Percentiles rank a stretch among this genome's conserved stretches.
phyloP scores from a whole-genome alignment of 352 stramenopile species.

The Pelagophyceae sp. region DNA sequence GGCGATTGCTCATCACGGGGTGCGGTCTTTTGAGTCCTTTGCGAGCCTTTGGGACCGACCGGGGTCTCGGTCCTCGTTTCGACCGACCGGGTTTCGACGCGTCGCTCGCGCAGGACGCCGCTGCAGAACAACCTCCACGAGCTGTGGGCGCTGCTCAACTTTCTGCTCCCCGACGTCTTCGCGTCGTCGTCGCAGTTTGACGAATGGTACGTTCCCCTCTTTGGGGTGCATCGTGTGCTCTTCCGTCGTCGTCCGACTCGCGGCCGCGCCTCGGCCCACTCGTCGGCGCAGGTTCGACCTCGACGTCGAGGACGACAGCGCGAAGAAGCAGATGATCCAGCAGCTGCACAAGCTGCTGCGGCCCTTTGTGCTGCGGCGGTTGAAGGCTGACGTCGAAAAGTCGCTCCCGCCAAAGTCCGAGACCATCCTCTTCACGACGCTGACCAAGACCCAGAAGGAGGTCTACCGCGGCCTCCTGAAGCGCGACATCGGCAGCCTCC shows the following conservation, averaged over 20 bases:
- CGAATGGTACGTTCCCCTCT: constrained; percentile 82
- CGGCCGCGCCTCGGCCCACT: constrained; percentile 52
- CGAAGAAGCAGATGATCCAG: constrained; percentile 71
- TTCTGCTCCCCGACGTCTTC: constrained; percentile 91
- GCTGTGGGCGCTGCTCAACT: constrained; percentile 99
- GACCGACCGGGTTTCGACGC: constrained; percentile 63
- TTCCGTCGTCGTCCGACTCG: constrained; percentile 34
- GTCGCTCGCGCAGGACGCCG: no score
- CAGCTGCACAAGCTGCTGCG: constrained; percentile 91
- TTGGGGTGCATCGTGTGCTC: no score
- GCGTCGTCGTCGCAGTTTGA: constrained; percentile 94
- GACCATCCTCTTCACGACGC: constrained; percentile 95
- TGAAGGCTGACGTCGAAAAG: constrained; percentile 98
- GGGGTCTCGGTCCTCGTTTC: background rate
- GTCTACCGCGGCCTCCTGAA: constrained; percentile 91
- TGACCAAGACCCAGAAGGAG: constrained; percentile 86
- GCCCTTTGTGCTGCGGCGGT: constrained; percentile 92
- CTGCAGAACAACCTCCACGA: constrained; percentile 99
- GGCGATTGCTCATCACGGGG: constrained; percentile 66
- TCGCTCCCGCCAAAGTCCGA: constrained; percentile 96
- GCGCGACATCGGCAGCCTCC: constrained; percentile 74
- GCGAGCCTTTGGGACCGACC: background rate
- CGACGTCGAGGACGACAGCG: constrained; percentile 81
- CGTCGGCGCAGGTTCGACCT: constrained; percentile 78
- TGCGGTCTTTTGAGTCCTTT: no score